A percentile compares a stretch with the other conserved stretches of the same genome.
Evolutionary conservation across 2,329 filamentous ascomycete genomes (phyloP).

Genomic region (Cytospora piceae): DNA sequence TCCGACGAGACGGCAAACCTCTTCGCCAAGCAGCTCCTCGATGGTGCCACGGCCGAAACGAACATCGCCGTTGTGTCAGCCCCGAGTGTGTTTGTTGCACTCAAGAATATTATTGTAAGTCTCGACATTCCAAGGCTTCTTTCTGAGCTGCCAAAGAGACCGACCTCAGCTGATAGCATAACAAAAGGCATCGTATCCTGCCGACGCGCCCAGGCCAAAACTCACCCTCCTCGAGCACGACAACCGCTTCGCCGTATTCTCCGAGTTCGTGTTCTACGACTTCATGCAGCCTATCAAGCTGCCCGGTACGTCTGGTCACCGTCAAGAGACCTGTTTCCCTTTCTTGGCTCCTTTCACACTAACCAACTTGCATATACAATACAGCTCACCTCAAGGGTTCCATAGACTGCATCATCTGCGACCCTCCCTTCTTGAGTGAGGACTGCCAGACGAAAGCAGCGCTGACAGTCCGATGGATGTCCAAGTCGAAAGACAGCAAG

Average conservation of each 20-base stretch:
- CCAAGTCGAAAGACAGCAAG: slow-evolving; percentile 45
- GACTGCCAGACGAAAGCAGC: slow-evolving; percentile 84
- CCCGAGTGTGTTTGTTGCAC: slow-evolving; percentile 75
- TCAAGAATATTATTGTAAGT: slow-evolving; percentile 70
- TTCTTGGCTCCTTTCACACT: background rate
- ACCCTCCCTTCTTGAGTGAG: slow-evolving; percentile 79
- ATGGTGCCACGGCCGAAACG: slow-evolving; percentile 59
- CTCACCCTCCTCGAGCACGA: slow-evolving; percentile 75
- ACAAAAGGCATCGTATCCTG: slow-evolving; percentile 23
- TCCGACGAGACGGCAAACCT: slow-evolving; percentile 69
- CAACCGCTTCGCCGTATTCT: slow-evolving; percentile 72
- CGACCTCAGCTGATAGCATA: slow-evolving; percentile 27
- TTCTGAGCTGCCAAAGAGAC: background rate
- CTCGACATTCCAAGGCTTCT: background rate
- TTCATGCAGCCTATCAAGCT: slow-evolving; percentile 70
- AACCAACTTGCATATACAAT: background rate
- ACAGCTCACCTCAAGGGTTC: slow-evolving; percentile 61
- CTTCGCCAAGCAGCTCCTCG: slow-evolving; percentile 68
- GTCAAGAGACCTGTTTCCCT: background rate
- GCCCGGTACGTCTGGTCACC: slow-evolving; percentile 47
- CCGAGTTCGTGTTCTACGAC: slow-evolving; percentile 76
- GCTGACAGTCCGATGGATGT: slow-evolving; percentile 74
- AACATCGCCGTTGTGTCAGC: slow-evolving; percentile 72
- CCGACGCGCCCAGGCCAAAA: slow-evolving; percentile 50
- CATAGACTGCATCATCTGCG: slow-evolving; percentile 72